Evolutionary conservation across 805 yeast genomes (phyloP).

Genomic region (Nakazawaea molendinolei): DNA sequence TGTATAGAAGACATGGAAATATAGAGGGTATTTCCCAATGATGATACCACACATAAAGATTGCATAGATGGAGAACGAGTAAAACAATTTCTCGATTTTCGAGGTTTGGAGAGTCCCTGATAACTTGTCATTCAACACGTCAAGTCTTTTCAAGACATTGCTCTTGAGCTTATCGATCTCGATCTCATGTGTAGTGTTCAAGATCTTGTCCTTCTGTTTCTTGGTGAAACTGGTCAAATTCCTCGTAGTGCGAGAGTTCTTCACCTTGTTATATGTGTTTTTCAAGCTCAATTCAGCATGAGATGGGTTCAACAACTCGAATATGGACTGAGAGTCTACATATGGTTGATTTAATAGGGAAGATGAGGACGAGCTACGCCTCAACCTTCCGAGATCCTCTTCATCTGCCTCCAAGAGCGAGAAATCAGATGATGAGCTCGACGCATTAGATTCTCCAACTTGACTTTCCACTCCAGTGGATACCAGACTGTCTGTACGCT

Average conservation of each 20-base stretch:
- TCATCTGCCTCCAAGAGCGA: conserved; percentile 3
- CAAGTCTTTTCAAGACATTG: conserved; percentile 23
- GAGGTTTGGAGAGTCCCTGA: conserved; percentile 34
- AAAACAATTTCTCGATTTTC: conserved; percentile 70
- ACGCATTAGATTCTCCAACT: too few species aligned
- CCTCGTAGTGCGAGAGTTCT: conserved; percentile 9
- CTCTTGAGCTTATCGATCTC: conserved; percentile 21
- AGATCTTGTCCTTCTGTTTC: conserved; percentile 18
- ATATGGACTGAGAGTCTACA: conserved; percentile 5
- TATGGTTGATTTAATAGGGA: neutral
- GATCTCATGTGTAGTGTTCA: conserved; percentile 21
- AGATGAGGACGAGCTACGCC: conserved; percentile 1
- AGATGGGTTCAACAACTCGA: conserved; percentile 12
- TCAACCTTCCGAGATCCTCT: neutral
- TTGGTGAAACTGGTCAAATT: conserved; percentile 15
- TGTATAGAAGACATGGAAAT: conserved; percentile 74
- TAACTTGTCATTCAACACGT: conserved; percentile 30
- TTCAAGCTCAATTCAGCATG: conserved; percentile 10
- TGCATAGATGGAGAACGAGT: conserved; percentile 61
- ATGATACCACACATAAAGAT: conserved; percentile 69
- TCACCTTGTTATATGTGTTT: conserved; percentile 12
- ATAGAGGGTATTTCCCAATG: conserved; percentile 71
- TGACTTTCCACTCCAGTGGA: too few species aligned
- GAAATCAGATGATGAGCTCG: neutral
- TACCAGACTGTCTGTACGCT: too few species aligned